These are phyloP conservation scores for Candida ovalis DNA, from an alignment of 805 yeast species.

Conservation along the genomic window DNA sequence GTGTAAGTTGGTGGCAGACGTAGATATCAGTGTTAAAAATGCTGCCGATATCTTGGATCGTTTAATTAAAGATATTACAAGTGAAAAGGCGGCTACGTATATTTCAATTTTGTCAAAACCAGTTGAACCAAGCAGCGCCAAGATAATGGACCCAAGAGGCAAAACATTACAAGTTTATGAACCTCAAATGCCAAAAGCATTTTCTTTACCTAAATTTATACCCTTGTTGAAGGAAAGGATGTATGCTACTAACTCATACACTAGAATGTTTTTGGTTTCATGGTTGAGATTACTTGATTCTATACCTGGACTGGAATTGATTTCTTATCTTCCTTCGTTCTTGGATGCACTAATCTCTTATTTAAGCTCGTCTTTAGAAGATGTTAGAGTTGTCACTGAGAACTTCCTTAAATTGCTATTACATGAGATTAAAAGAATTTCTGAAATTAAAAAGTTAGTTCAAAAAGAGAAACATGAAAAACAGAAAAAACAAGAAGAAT, in stretches of 20 bases:
- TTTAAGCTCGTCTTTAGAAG: conserved; percentile 77
- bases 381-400: conserved; percentile 82
- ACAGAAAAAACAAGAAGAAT: conserved; percentile 12
- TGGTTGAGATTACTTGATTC: conserved; percentile 93
- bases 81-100: conserved; percentile 89
- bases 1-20: conserved; percentile 84
- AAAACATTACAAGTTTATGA: conserved; percentile 57
- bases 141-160: conserved; percentile 52
- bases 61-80: conserved; percentile 87
- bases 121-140: conserved; percentile 36
- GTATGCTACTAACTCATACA: conserved; percentile 88
- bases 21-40: conserved; percentile 86
- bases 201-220: conserved; percentile 80
- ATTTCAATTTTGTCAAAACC: conserved; percentile 58
- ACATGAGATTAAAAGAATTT: conserved; percentile 75
- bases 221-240: conserved; percentile 90
- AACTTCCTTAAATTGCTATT: conserved; percentile 70
- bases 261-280: conserved; percentile 85
- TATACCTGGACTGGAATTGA: conserved; percentile 85
- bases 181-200: conserved; percentile 60
- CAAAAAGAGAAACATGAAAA: conserved; percentile 32
- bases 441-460: conserved; percentile 58
- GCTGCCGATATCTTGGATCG: conserved; percentile 94
- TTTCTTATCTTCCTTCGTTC: conserved; percentile 85
- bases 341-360: conserved; percentile 79